Evolutionary conservation across 1,284 basidiomycete species (phyloP).

Genomic region (Wolfiporia cocos): DNA sequence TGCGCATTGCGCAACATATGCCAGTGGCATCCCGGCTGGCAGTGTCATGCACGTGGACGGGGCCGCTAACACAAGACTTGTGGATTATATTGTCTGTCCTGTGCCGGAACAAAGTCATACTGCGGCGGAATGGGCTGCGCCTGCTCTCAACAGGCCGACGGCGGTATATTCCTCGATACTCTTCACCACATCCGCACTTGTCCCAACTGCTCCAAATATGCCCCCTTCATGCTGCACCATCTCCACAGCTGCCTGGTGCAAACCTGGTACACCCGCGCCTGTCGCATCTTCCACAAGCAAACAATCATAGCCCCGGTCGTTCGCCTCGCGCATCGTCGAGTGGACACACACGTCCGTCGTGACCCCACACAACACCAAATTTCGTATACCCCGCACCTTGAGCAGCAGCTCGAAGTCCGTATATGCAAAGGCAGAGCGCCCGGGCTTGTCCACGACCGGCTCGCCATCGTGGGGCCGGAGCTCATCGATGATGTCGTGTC

Average conservation of each 20-base stretch:
- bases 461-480: conserved; percentile 4
- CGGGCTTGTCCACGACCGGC: conserved; percentile 10
- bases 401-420: conserved; percentile 10
- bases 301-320: conserved; percentile 7
- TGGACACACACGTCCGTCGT: conserved; percentile 10
- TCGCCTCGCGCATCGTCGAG: conserved; percentile 9
- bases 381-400: conserved; percentile 3
- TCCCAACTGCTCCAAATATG: conserved; percentile 6
- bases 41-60: too few relatives aligned
- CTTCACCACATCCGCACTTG: conserved; percentile 1
- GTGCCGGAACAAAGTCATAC: too few relatives aligned
- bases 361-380: conserved; percentile 8
- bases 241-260: conserved; percentile 2
- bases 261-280: background rate
- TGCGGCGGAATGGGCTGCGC: too few relatives aligned
- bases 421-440: conserved; percentile 7
- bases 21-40: too few relatives aligned
- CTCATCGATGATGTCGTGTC: conserved; percentile 7
- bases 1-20: too few relatives aligned
- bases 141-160: too few relatives aligned
- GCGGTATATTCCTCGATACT: background rate
- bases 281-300: conserved; percentile 7
- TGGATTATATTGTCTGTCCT: too few relatives aligned
- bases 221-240: conserved; percentile 5
- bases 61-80: too few relatives aligned